Conservation (phyloP, 2,329 filamentous ascomycete species). For the Aspergillus clavatus region DNA sequence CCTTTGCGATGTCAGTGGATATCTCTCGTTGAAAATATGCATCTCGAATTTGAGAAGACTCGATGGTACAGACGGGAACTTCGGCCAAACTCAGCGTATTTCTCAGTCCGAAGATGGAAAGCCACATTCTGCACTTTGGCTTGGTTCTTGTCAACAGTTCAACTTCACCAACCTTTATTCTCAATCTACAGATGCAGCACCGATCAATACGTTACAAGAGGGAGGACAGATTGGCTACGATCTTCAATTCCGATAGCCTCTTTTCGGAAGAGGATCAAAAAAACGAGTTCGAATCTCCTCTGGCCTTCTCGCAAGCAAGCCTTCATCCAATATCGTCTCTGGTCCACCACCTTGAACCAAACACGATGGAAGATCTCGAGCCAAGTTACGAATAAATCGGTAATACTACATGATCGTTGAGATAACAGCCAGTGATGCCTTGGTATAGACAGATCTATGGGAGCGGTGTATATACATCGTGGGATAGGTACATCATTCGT, state of each 20-base stretch:
- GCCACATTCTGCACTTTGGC: conserved; percentile 3
- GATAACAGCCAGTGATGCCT: neutral
- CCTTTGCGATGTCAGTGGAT: neutral
- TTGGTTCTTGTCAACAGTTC: conserved; percentile 2
- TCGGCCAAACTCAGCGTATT: conserved; percentile 25
- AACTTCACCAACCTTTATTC: neutral
- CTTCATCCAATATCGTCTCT: too few relatives aligned
- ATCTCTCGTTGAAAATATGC: neutral
- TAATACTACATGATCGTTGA: neutral
- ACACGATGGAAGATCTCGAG: too few relatives aligned
- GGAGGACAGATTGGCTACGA: neutral
- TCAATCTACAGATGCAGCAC: neutral
- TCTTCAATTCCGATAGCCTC: neutral
- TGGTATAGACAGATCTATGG: neutral
- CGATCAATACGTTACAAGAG: too few relatives aligned
- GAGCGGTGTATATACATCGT: neutral
- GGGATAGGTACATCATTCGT: neutral
- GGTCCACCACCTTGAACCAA: too few relatives aligned
- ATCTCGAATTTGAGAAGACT: conserved; percentile 1
- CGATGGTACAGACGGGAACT: conserved; percentile 17
- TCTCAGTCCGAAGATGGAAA: conserved; percentile 28
- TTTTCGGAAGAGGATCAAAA: too few relatives aligned
- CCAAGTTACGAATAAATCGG: too few relatives aligned
- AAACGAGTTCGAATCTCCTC: too few relatives aligned
- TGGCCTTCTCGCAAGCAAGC: too few relatives aligned